Base-by-base conservation (phyloP, 2,329 filamentous ascomycete species). In the Torrubiellomyces zombiae region DNA sequence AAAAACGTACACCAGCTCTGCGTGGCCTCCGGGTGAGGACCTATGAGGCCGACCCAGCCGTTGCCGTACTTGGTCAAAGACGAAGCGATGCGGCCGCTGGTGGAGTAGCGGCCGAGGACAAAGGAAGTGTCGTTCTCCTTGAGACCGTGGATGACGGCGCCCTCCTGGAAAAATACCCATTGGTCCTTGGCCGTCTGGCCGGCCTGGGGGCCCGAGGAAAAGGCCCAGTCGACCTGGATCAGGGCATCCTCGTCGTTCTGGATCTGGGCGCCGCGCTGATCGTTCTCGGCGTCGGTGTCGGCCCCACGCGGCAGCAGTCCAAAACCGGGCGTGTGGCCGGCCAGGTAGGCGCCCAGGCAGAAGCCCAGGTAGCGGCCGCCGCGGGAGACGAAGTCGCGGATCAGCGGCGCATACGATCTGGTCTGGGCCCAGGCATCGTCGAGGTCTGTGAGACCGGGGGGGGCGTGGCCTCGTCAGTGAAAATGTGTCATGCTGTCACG, bases 161-260 rank as follows among this genome's bases (percentile, higher is more conserved):
- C 39, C 16, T 44, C 40, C 21, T 44, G 40, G 21, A 42, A 44
- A 16, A 37, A 44, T 6, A 40, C n/a, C 40, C 39, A 42, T 7
- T 31, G 26, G 14, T 31, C 25, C 20, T 29, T 25, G 5, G 29
- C 26, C 6, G 30, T 37, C 16, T 24, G 23, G 11, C 39, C 37
- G 6, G 32, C 26, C 6, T 25, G 18, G 7, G 27, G 21, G 9
- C 34, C 36, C 4, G 33, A 30, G 10, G 25, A 28, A 21, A 42
- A 42, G 1, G 27, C 28, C 38, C 40, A 43, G 31, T 43, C 32
- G 7, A 42, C 32, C 19, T 40, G 36, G 9, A 40, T 38, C 5
- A 40, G 18, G 8, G 37, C 34, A 23, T 41, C 34, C 2, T 28
- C 25, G 13, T 29, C 28, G 9, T 32, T 23, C 12, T 16, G 33